Evolutionary conservation across 345 rosid genomes (phyloP).

Genomic region (Lepidium sativum): DNA sequence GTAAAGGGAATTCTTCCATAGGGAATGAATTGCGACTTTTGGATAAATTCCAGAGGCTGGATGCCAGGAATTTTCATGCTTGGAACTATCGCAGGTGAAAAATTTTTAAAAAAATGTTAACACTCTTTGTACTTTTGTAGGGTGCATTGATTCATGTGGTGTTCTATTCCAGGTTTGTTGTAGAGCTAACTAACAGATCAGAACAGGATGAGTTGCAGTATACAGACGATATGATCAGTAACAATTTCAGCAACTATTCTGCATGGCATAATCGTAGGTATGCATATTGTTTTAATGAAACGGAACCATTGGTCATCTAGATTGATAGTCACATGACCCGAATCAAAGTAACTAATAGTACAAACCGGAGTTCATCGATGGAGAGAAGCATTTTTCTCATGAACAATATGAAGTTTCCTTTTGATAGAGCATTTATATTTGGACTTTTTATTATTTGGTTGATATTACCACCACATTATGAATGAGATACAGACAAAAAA

Average conservation of each 20-base stretch:
- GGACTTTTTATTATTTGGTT: neutral
- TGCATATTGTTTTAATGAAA: neutral
- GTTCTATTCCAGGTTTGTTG: conserved; percentile 55
- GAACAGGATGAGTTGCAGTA: conserved; percentile 70
- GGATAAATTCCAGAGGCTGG: conserved; percentile 50
- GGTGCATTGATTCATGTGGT: neutral
- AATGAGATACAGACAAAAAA: neutral
- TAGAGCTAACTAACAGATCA: conserved; percentile 55
- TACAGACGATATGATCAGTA: conserved; percentile 51
- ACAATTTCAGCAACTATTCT: conserved; percentile 82
- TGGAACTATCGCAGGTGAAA: conserved; percentile 89
- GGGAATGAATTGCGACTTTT: conserved; percentile 55
- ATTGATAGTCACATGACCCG: neutral
- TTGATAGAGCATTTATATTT: neutral
- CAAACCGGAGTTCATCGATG: neutral
- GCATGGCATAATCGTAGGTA: conserved; percentile 99
- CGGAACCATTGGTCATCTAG: neutral
- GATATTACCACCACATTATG: neutral
- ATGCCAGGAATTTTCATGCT: conserved; percentile 82
- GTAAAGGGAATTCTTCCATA: conserved; percentile 64
- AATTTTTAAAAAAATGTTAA: neutral
- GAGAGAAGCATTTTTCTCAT: neutral
- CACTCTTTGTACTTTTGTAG: neutral
- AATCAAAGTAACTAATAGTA: neutral
- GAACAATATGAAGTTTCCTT: neutral